These are phyloP conservation scores for Fusarium sp. DNA, from an alignment of 2,329 filamentous ascomycete species.

Conservation along the genomic window DNA sequence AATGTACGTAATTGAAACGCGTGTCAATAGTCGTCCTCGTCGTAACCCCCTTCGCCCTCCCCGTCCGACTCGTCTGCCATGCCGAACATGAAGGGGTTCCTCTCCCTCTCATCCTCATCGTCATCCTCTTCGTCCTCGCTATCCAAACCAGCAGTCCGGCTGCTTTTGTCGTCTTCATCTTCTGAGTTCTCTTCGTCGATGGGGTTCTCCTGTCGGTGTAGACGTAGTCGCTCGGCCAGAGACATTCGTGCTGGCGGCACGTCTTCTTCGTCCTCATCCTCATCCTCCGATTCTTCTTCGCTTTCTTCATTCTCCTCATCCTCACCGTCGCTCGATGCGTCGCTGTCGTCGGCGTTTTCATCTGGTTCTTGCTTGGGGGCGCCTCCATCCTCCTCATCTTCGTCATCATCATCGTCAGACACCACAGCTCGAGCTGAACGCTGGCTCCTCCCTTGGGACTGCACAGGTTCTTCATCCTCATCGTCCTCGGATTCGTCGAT, in stretches of 20 bases:
- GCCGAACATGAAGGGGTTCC: slow-evolving; percentile 44
- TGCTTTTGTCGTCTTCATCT: slow-evolving; percentile 16
- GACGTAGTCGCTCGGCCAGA: slow-evolving; percentile 31
- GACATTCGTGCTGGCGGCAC: slow-evolving; percentile 21
- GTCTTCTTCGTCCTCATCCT: slow-evolving; percentile 27
- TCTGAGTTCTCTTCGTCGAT: slow-evolving; percentile 18
- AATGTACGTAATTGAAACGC: not conserved
- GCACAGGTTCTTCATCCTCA: slow-evolving; percentile 12
- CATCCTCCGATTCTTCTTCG: slow-evolving; percentile 14
- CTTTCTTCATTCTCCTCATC: not conserved
- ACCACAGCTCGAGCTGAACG: slow-evolving; percentile 4
- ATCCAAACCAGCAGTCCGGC: slow-evolving; percentile 32
- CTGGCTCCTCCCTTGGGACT: not conserved
- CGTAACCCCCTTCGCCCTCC: slow-evolving; percentile 34
- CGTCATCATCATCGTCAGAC: slow-evolving; percentile 32
- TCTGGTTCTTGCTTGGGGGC: slow-evolving; percentile 8
- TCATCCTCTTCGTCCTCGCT: slow-evolving; percentile 35
- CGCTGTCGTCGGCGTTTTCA: not conserved
- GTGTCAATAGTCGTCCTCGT: slow-evolving; percentile 29
- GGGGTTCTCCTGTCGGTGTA: slow-evolving; percentile 34
- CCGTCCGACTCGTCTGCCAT: slow-evolving; percentile 51
- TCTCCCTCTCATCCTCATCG: slow-evolving; percentile 34
- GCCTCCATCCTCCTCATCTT: slow-evolving; percentile 31
- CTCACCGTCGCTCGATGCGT: not conserved
- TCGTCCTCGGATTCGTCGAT: slow-evolving; percentile 41